Evolutionary conservation across 2,329 filamentous ascomycete genomes (phyloP).

Genomic region (Epichloe festucae): DNA sequence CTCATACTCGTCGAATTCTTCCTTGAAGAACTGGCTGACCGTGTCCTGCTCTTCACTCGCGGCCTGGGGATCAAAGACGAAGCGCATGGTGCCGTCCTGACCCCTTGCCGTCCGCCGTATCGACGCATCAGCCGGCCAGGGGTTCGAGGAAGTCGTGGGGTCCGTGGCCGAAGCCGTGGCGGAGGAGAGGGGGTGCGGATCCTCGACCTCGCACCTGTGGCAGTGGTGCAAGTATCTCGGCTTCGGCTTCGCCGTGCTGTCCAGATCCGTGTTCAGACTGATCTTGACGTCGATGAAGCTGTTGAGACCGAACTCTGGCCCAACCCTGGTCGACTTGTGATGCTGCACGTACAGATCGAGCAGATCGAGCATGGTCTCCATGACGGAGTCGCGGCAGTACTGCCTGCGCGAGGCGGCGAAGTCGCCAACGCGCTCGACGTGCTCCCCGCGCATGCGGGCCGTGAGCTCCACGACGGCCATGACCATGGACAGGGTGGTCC

Average conservation of each 20-base stretch:
- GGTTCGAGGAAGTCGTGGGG: conserved; percentile 20
- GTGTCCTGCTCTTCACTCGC: conserved; percentile 58
- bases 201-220: conserved; percentile 33
- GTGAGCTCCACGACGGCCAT: conserved; percentile 74
- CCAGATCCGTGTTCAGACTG: conserved; percentile 68
- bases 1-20: conserved; percentile 65
- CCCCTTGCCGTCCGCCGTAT: conserved; percentile 23
- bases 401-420: conserved; percentile 36
- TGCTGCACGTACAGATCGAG: conserved; percentile 89
- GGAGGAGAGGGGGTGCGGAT: conserved; percentile 18
- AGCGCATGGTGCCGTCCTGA: conserved; percentile 68
- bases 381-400: conserved; percentile 33
- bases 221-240: conserved; percentile 53
- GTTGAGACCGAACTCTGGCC: conserved; percentile 58
- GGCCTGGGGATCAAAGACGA: conserved; percentile 71
- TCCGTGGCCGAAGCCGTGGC: conserved; percentile 11
- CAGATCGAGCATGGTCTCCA: conserved; percentile 79
- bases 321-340: conserved; percentile 59
- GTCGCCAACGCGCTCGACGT: conserved; percentile 35
- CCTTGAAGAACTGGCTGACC: conserved; percentile 55
- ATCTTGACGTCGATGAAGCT: conserved; percentile 81
- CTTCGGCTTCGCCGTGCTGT: conserved; percentile 42
- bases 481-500: conserved; percentile 73
- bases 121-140: conserved; percentile 22
- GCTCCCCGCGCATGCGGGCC: conserved; percentile 48